phyloP scores from a whole-genome alignment of 140 eudicot genomes.

The Flaveria floridana region DNA sequence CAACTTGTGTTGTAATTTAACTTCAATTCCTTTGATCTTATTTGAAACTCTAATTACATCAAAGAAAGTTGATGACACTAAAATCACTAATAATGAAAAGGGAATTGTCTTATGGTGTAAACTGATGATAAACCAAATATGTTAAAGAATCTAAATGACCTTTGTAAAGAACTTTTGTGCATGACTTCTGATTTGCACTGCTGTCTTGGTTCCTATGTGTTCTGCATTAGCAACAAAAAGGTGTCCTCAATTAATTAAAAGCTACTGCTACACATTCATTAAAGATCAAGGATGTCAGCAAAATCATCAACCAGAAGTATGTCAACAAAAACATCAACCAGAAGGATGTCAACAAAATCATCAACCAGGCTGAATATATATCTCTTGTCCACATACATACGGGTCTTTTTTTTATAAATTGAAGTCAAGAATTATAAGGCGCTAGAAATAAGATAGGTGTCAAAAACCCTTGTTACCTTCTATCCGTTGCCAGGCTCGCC shows the following conservation, averaged over 20 bases:
- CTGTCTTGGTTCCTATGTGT: constrained; percentile 99
- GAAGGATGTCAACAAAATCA: not conserved
- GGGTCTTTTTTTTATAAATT: not conserved
- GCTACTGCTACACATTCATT: not conserved
- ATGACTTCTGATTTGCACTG: constrained; percentile 99
- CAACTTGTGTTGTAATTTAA: not conserved
- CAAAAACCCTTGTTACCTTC: constrained; percentile 52
- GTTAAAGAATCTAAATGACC: constrained; percentile 62
- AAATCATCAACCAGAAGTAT: not conserved
- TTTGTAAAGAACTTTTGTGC: constrained; percentile 98
- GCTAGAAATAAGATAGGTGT: not conserved
- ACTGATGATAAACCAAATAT: constrained; percentile 13
- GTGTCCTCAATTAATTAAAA: constrained; percentile 20
- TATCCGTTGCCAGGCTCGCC: constrained; percentile 98
- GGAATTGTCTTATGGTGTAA: constrained; percentile 13
- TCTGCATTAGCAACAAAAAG: constrained; percentile 64
- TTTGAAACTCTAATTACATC: not conserved
- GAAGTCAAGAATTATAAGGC: not conserved
- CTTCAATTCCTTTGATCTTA: not conserved
- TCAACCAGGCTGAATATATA: not conserved
- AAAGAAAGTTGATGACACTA: not conserved
- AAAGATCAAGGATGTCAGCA: not conserved
- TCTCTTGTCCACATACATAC: not conserved
- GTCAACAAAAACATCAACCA: not conserved
- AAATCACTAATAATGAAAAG: constrained; percentile 1